A percentile compares a stretch with the other conserved stretches of the same genome.
These are phyloP conservation scores for Cordyceps pruinosa DNA, from an alignment of 2,329 filamentous ascomycete genomes.

Conservation along the genomic window DNA sequence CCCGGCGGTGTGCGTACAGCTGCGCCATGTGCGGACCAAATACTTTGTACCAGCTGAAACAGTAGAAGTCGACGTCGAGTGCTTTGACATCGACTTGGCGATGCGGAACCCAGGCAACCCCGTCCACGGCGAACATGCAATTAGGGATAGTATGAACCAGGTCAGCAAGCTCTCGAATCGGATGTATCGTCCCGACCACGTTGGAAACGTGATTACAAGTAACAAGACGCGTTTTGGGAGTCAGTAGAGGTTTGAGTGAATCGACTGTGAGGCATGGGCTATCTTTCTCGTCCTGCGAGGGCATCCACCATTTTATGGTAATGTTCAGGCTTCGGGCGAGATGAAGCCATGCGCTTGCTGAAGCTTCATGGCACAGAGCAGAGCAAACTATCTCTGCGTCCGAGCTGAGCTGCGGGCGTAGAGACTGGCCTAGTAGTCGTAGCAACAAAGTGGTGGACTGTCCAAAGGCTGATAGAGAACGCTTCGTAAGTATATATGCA, in stretches of 20 bases:
- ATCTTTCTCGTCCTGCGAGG: background rate
- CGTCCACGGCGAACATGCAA: conserved; percentile 46
- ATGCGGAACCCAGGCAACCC: conserved; percentile 66
- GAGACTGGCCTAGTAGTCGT: background rate
- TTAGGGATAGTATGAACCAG: conserved; percentile 43
- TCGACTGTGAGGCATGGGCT: background rate
- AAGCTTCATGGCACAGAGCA: background rate
- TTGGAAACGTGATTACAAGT: conserved; percentile 65
- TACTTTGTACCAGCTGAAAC: conserved; percentile 70
- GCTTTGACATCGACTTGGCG: conserved; percentile 56
- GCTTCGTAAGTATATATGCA: too few species aligned
- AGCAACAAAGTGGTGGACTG: background rate
- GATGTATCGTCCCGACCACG: conserved; percentile 55
- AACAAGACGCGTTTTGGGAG: conserved; percentile 57
- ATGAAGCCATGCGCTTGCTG: background rate
- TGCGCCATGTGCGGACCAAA: conserved; percentile 66
- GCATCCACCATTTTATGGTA: background rate
- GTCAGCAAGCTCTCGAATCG: conserved; percentile 25
- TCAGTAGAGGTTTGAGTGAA: conserved; percentile 38
- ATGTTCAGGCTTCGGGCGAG: background rate
- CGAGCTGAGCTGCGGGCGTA: background rate
- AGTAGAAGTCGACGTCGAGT: conserved; percentile 63
- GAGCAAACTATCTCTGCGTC: background rate
- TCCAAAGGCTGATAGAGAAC: too few species aligned
- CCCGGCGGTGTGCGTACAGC: conserved; percentile 49